Evolutionary conservation across 768 basidiomycete genomes (phyloP), one percentile per base, ranked within the genome.

Genomic region (Boletellus ananiceps): DNA sequence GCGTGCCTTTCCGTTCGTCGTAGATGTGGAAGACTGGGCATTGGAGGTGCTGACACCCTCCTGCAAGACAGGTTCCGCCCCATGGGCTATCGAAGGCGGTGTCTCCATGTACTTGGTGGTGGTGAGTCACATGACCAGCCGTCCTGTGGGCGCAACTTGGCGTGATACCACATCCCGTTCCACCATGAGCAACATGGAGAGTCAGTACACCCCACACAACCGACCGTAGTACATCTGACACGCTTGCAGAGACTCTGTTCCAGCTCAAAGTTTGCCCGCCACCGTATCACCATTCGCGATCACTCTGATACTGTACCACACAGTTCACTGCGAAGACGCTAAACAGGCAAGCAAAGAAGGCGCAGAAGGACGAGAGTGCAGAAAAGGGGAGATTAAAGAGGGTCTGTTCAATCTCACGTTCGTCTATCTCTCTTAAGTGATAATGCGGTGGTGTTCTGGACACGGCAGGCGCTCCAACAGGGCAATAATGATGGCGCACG

Each of bases 281-380:
- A 42, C 50, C 31, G n/a, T n/a, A 16, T 50, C 34, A 52, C 45
- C 49, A 25, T 44, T 40, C 40, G 45, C 50, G 48, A 48, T 43
- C 41, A 14, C 42, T 51, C 57, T 57, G 46, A 57, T 46, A 19
- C 40, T 41, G 23, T 39, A 25, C 21, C 41, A 16, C 42, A 52
- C 54, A 99, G 95, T 98, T 99, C 76, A 99, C 96, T 16, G 93
- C 96, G 54, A 99, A 98, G 81, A 83, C 91, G 32, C 79, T 99
- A 18, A 87, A 78, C 66, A 81, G 89, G 44, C 96, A 99, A 71
- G 93, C 96, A 4, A 94, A 92, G 77, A 98, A 98, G 71, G 94
- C 96, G 0, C 83, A 93, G 70, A 98, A 95, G 64, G 95, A 98
- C 65, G 96, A 99, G 73, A 79, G 76, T 33, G 58, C 79, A 0